Evolutionary conservation across 2,329 filamentous ascomycete genomes (phyloP).

Genomic region (Volutella citrinella): DNA sequence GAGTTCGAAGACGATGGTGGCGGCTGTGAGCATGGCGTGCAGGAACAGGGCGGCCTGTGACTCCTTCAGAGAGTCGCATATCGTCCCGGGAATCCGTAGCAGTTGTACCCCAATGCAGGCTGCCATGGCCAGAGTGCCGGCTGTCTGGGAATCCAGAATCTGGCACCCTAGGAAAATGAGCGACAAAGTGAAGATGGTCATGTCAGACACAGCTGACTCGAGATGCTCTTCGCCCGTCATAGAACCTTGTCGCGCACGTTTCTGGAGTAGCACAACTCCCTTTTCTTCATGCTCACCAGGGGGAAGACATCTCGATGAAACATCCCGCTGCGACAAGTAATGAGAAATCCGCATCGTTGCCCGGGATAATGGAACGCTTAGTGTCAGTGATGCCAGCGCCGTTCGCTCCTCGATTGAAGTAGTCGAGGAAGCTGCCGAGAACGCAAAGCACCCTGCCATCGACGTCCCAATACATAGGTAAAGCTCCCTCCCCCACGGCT

Average conservation of each 20-base stretch:
- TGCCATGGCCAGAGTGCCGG: conserved; percentile 13
- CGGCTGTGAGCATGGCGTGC: conserved; percentile 5
- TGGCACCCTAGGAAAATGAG: conserved; percentile 1
- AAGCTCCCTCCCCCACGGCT: conserved; percentile 18
- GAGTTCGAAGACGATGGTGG: conserved; percentile 3
- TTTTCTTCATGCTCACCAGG: no score
- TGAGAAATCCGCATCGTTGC: no score
- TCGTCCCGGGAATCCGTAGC: conserved; percentile 1
- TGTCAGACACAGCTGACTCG: conserved; percentile 8
- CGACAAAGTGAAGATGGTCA: conserved; percentile 9
- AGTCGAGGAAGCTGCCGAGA: neutral
- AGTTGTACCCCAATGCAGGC: conserved; percentile 14
- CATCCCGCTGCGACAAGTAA: no score
- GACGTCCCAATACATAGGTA: conserved; percentile 15
- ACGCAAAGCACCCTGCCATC: conserved; percentile 3
- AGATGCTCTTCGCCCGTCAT: no score
- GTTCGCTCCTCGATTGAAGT: neutral
- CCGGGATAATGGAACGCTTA: conserved; percentile 18
- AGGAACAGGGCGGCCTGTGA: conserved; percentile 1
- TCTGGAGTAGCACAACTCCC: no score
- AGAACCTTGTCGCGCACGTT: no score
- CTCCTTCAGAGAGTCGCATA: conserved; percentile 4
- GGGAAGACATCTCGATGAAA: no score
- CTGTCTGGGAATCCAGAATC: conserved; percentile 8
- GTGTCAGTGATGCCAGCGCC: conserved; percentile 12